A percentile compares a stretch with the other conserved stretches of the same genome.
phyloP scores from a whole-genome alignment of 352 stramenopile species.

The Phytopythium aichiense region DNA sequence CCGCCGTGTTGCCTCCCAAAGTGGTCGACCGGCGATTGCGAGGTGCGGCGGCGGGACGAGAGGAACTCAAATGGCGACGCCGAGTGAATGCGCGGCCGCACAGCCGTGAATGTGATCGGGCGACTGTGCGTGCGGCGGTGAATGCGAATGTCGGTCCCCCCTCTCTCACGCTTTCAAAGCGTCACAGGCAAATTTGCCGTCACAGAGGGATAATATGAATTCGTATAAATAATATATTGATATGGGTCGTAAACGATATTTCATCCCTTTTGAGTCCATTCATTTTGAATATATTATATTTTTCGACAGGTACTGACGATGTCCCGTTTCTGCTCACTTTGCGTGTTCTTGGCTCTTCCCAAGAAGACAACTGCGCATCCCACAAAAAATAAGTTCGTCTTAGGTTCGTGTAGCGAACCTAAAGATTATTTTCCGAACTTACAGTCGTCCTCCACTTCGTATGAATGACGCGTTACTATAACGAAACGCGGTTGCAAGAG shows the following conservation, averaged over 20 bases:
- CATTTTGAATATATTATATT: not conserved
- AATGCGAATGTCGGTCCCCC: conserved; percentile 2
- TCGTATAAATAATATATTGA: not conserved
- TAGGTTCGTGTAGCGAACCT: not conserved
- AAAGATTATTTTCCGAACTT: too few species aligned
- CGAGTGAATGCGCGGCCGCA: not conserved
- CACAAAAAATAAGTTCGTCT: not conserved
- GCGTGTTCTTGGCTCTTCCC: conserved; percentile 1
- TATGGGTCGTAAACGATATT: not conserved
- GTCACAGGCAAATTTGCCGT: not conserved
- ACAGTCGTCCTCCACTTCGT: too few species aligned
- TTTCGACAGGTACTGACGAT: not conserved
- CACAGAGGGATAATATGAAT: not conserved
- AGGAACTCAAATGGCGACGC: not conserved
- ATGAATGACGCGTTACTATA: too few species aligned
- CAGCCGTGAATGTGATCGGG: not conserved
- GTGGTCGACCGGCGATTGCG: too few species aligned
- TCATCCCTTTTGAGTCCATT: not conserved
- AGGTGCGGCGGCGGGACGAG: too few species aligned
- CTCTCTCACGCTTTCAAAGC: not conserved
- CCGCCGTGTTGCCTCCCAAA: too few species aligned
- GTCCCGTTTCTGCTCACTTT: not conserved
- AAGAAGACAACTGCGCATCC: not conserved
- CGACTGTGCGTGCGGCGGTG: not conserved
- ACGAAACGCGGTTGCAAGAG: too few species aligned